Percentiles rank a stretch among this genome's conserved stretches.
Conservation (phyloP, 2,329 filamentous ascomycete genomes). For the Fusarium stilboides region DNA sequence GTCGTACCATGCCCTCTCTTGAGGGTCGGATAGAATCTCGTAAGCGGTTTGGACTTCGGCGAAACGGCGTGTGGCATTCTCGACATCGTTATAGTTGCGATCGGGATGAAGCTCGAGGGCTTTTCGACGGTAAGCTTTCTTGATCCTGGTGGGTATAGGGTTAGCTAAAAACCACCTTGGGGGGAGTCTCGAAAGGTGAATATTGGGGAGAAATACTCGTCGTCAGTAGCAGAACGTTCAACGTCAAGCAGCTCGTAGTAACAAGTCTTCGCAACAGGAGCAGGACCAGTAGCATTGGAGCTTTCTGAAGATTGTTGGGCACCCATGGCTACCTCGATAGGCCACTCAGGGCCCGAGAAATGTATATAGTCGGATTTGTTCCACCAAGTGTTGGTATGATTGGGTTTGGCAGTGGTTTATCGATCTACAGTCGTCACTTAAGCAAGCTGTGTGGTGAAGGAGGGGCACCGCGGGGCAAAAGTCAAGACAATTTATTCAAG, state of each 20-base stretch:
- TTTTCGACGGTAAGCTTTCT: conserved; percentile 91
- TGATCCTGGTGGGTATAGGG: conserved; percentile 73
- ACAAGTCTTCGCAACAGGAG: conserved; percentile 74
- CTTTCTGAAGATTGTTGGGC: conserved; percentile 68
- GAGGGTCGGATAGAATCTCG: conserved; percentile 94
- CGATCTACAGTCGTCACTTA: conserved; percentile 5
- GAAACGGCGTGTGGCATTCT: conserved; percentile 86
- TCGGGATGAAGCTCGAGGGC: conserved; percentile 96
- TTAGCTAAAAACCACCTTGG: not conserved
- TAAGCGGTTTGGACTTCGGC: conserved; percentile 95
- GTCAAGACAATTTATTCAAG: conserved; percentile 17
- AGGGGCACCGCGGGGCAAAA: conserved; percentile 44
- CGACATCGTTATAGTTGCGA: conserved; percentile 89
- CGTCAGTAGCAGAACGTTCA: conserved; percentile 79
- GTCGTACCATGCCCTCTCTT: conserved; percentile 98
- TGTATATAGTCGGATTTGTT: not conserved
- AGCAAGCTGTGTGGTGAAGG: conserved; percentile 22
- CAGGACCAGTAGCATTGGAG: conserved; percentile 53
- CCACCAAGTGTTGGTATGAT: not conserved
- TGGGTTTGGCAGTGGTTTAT: conserved; percentile 10
- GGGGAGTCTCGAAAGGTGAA: not conserved
- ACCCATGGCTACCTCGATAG: conserved; percentile 60
- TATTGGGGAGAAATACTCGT: conserved; percentile 73
- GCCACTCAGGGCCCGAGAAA: conserved; percentile 8
- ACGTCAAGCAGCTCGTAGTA: conserved; percentile 90